Base-by-base conservation (phyloP, 2,329 filamentous ascomycete genomes). In the Aspergillus candidus region DNA sequence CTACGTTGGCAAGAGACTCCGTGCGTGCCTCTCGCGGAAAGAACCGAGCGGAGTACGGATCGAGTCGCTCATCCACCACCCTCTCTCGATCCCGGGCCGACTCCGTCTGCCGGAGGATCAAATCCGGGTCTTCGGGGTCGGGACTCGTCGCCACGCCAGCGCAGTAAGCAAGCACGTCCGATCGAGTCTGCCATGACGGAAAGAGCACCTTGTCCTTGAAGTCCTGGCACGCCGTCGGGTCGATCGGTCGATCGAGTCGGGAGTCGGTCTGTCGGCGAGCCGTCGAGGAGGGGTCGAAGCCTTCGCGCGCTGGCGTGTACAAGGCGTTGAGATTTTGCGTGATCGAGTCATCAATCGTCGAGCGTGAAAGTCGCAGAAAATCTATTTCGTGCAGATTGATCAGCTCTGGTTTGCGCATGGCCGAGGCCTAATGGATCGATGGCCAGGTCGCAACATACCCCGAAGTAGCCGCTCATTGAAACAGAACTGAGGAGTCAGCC, bases 271-370 rank as follows among this genome's bases (percentile, higher is more conserved):
- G 72, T 40, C 84, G 79, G 11, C 77, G 71, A 1, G 82, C 78
- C 1, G 88, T 94, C 1, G 87, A 90, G 0, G 76, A 71, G 1
- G 91, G 86, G 61, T 95, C 85, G 68, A 95, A 97, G 12, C 82
- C 80, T 30, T 59, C 57, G 35, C 74, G 72, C 11, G 86, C 77
- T 0, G 91, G 91, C 1, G 84, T 90, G 35, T 88, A 72, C 32
- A 97, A 78, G 1, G 88, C 88, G 72, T 97, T 97, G 49, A 98
- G 80, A 59, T 94, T 91, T 61, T 95, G 90, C 1, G 82, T 82
- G 60, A 98, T 97, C 35, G 86, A 88, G 68, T 98, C 93, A 69
- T 98, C 93, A 59, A 96, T 84, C 38, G 86, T 80, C 41, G 80
- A 76, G 51, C 93, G 82, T 8, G 91, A 96, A 53, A 93, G 68